A percentile compares a stretch with the other conserved stretches of the same genome.
Conservation (phyloP, 371 early-diverging fungal genomes). For the Mortierella sp. region DNA sequence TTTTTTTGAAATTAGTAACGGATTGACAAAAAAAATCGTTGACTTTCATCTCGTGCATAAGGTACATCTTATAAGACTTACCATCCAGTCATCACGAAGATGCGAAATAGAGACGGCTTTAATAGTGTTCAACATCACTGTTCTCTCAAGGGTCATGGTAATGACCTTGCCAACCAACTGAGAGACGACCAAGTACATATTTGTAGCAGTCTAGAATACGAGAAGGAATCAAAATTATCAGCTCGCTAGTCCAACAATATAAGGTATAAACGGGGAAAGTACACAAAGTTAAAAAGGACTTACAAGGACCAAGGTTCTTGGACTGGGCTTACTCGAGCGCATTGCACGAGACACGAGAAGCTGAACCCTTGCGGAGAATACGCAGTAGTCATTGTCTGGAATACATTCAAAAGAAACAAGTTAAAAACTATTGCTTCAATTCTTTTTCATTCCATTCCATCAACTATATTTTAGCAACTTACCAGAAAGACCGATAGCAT, state of each 20-base stretch:
- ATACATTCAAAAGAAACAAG: not conserved
- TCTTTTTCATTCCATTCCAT: no score
- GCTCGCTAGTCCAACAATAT: not conserved
- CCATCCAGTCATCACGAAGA: constrained; percentile 88
- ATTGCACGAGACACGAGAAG: constrained; percentile 81
- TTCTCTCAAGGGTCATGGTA: constrained; percentile 65
- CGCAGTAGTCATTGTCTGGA: constrained; percentile 65
- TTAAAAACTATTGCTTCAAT: not conserved
- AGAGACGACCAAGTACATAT: constrained; percentile 70
- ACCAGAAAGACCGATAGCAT: constrained; percentile 66
- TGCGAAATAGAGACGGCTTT: constrained; percentile 73
- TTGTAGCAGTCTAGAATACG: constrained; percentile 63
- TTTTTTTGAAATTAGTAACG: no score
- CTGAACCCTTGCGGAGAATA: constrained; percentile 78
- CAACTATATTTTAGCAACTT: not conserved
- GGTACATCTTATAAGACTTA: constrained; percentile 58
- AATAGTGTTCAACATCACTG: constrained; percentile 65
- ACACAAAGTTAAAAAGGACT: constrained; percentile 12
- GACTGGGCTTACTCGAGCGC: constrained; percentile 85
- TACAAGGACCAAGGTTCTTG: constrained; percentile 78
- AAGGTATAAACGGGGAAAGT: no score
- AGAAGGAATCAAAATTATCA: not conserved
- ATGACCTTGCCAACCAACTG: constrained; percentile 70
- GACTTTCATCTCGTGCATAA: no score
- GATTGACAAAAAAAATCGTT: no score